Percentiles rank a stretch among this genome's conserved stretches.
These are phyloP conservation scores for Hyaloperonospora arabidopsidis DNA, from an alignment of 352 stramenopile genomes.

Conservation along the genomic window DNA sequence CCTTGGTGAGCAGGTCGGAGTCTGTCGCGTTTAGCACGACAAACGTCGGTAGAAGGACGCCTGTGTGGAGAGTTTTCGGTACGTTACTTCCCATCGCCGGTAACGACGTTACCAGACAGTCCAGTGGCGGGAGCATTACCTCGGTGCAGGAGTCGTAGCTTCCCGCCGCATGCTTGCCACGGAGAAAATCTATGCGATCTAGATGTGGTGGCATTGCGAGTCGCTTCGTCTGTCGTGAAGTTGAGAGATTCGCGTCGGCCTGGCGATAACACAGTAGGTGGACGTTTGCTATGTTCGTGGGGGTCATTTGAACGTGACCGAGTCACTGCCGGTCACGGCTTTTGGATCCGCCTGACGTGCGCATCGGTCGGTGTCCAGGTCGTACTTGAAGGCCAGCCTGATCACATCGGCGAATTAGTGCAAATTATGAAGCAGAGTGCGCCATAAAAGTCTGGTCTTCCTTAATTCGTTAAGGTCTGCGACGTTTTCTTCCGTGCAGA, in stretches of 20 bases:
- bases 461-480: conserved; percentile 1
- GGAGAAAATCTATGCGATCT: conserved; percentile 5
- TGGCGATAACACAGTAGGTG: conserved; percentile 19
- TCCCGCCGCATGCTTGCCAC: too few species aligned
- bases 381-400: conserved; percentile 6
- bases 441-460: conserved; percentile 15
- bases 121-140: conserved; percentile 55
- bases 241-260: conserved; percentile 20
- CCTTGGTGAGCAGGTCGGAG: conserved; percentile 41
- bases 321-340: conserved; percentile 41
- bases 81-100: conserved; percentile 66
- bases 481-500: conserved; percentile 4
- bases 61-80: conserved; percentile 67
- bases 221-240: conserved; percentile 29
- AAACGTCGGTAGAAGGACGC: conserved; percentile 74
- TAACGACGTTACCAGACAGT: conserved; percentile 33
- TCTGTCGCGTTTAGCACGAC: conserved; percentile 59
- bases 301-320: conserved; percentile 42
- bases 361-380: conserved; percentile 26
- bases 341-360: conserved; percentile 58
- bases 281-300: conserved; percentile 17
- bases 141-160: conserved; percentile 43
- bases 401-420: not conserved
- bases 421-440: conserved; percentile 3
- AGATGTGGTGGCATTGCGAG: conserved; percentile 39